These are phyloP conservation scores for Orbilia javanica DNA, from an alignment of 2,329 filamentous ascomycete genomes.

Conservation along the genomic window DNA sequence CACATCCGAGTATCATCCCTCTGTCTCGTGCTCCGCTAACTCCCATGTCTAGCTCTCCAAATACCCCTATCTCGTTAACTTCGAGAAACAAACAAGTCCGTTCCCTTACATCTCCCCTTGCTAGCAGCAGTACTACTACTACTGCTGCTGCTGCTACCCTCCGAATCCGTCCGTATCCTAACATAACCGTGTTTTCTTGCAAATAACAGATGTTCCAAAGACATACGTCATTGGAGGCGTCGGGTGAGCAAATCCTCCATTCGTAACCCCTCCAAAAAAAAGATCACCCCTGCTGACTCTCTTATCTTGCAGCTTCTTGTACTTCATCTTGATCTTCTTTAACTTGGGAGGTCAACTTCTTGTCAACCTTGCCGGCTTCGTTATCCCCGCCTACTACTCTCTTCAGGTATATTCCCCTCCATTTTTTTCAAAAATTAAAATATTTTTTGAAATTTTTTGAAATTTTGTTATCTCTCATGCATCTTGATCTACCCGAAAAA, in stretches of 20 bases:
- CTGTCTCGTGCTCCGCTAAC: slow-evolving; percentile 21
- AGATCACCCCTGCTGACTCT: slow-evolving; percentile 33
- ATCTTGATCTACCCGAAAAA: slow-evolving; percentile 12
- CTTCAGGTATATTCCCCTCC: slow-evolving; percentile 66
- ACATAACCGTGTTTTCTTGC: slow-evolving; percentile 11
- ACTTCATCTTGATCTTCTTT: slow-evolving; percentile 93
- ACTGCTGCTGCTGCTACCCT: not conserved
- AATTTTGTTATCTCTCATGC: not conserved
- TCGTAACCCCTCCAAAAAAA: slow-evolving; percentile 11
- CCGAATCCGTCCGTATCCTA: slow-evolving; percentile 7
- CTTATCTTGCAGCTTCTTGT: slow-evolving; percentile 70
- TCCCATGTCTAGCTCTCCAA: slow-evolving; percentile 77
- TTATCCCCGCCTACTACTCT: slow-evolving; percentile 87
- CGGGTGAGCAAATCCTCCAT: slow-evolving; percentile 64
- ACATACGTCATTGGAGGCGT: slow-evolving; percentile 84
- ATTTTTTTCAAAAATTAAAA: not conserved
- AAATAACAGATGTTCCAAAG: slow-evolving; percentile 76
- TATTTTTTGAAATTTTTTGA: not conserved
- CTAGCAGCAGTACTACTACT: too few relatives aligned
- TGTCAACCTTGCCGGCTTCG: slow-evolving; percentile 86
- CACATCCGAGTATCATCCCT: not conserved
- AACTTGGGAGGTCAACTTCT: slow-evolving; percentile 90
- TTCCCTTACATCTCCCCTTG: not conserved
- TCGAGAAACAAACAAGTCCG: slow-evolving; percentile 80
- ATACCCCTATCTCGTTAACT: slow-evolving; percentile 84